Evolutionary conservation across 2,329 filamentous ascomycete genomes (phyloP).

Genomic region (Penicillium sp.): DNA sequence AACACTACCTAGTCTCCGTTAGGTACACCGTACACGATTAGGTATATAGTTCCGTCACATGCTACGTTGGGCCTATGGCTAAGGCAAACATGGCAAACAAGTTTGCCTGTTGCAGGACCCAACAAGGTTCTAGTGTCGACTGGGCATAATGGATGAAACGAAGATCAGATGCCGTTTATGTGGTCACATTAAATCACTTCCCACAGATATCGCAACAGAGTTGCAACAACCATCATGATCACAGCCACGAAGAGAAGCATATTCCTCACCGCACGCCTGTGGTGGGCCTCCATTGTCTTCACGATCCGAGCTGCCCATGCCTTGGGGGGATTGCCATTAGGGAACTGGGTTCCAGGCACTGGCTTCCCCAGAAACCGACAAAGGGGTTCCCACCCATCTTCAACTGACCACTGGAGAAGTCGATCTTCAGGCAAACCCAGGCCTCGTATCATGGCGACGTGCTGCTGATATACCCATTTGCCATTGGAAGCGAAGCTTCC

Average conservation of each 20-base stretch:
- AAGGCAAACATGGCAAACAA: too few species aligned
- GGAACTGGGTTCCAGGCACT: conserved; percentile 2
- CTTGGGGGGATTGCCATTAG: conserved; percentile 13
- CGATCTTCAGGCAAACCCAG: conserved; percentile 16
- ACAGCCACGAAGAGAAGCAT: conserved; percentile 11
- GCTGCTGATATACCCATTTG: conserved; percentile 15
- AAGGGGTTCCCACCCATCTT: conserved; percentile 31
- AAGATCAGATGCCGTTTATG: too few species aligned
- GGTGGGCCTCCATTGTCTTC: conserved; percentile 14
- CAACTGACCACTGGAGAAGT: conserved; percentile 28
- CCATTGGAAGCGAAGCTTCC: conserved; percentile 9
- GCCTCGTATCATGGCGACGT: conserved; percentile 20
- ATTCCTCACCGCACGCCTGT: conserved; percentile 16
- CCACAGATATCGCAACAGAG: background rate
- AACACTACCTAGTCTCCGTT: too few species aligned
- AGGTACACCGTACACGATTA: too few species aligned
- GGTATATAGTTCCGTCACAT: too few species aligned
- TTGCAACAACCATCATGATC: background rate
- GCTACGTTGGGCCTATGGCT: too few species aligned
- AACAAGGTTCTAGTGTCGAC: too few species aligned
- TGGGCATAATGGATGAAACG: too few species aligned
- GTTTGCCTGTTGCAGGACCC: too few species aligned
- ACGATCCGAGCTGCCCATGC: conserved; percentile 20
- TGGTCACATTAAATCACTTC: background rate
- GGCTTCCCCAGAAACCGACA: conserved; percentile 13